Evolutionary conservation across 768 basidiomycete species (phyloP), one percentile per base, ranked within the genome.

Genomic region (Mrakia frigida): DNA sequence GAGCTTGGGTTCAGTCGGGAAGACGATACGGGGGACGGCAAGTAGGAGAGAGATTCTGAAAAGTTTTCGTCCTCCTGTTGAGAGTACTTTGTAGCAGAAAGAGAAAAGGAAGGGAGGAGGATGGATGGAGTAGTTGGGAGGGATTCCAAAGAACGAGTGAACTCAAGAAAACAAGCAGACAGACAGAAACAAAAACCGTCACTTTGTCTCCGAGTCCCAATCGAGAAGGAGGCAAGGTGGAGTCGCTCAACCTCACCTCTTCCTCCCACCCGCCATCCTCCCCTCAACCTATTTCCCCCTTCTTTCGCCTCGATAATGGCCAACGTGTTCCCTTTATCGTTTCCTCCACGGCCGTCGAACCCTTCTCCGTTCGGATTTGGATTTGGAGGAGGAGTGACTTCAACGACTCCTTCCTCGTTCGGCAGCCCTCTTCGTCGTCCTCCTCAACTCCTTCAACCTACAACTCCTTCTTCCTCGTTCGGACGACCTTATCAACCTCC

Each of bases 291-390:
- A 4, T 13, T 43, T 43, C 13, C 31, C 16, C 37, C 37, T 43
- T 25, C 68, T 21, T 43, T 23, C 6, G 39, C n/a, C 39, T 41
- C 39, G 0, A 53, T 9, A 28, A 72, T 72, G 71, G 71, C 71
- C 52, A 72, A 72, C 71, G 71, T 72, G 1, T 60, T 56, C 50
- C 71, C 71, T 18, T n/a, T 72, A 31, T 60, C 71, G 3, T 72
- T 72, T 39, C 71, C 71, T 56, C 71, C 71, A 31, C 52, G 53
- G 7, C 71, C 71, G 1, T 39, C 53, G 28, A 60, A 53, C n/a
- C 71, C 71, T 23, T 72, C 71, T 37, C 71, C 71, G 23, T 53
- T 72, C 13, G 71, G 71, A 9, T 72, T 72, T 33, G 71, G 71
- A 6, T 72, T 72, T 37, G 71, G 71, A 35, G 71, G 71, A 31